Base-by-base conservation (phyloP, 257 asterid genomes). In the Ophiorrhiza pumila region DNA sequence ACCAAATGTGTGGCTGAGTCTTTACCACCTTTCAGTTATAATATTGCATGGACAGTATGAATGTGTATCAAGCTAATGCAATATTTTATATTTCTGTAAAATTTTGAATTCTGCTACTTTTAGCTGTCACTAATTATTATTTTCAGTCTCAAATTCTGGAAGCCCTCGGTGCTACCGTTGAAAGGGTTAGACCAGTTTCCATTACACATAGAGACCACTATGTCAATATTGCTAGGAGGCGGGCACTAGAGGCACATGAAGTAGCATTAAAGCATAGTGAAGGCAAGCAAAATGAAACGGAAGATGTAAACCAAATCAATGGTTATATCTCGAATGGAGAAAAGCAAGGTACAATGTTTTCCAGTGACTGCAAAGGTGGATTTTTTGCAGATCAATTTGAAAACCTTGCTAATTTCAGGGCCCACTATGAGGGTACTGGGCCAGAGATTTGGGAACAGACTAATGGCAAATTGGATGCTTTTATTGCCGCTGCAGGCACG, bases 401-500 rank as follows among this genome's bases (percentile, higher is more conserved):
- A 80, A 94, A 91, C 78, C 95, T 91, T 52, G 96, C 98, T 61
- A 94, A 94, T 83, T 94, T 74, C 79, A 83, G 96, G 84, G 94
- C 98, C 66, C 98, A 94, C 72, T 87, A 94, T 70, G 98, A 86
- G 83, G 90, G 91, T 55, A 94, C 99, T 8, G 99, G 97, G 74
- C 97, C 97, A 43, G 99, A 94, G 86, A 90, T 90, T 65, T 90
- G 95, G 96, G 95, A 90, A 62, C 93, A 90, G 82, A 89, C 89
- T 53, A 85, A 78, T 56, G 97, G 86, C n/a, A 80, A 87, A 71
- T 75, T 91, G 82, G 96, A 91, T 78, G 99, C 97, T 61, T 94
- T 94, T 79, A 85, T 94, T 68, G 99, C 96, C 37, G 97, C 96
- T 80, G 93, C 99, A n/a, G 99, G 97, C 71, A 94, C 97, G 22